Evolutionary conservation across 768 basidiomycete species (phyloP).

Genomic region (Boletus reticuloceps): DNA sequence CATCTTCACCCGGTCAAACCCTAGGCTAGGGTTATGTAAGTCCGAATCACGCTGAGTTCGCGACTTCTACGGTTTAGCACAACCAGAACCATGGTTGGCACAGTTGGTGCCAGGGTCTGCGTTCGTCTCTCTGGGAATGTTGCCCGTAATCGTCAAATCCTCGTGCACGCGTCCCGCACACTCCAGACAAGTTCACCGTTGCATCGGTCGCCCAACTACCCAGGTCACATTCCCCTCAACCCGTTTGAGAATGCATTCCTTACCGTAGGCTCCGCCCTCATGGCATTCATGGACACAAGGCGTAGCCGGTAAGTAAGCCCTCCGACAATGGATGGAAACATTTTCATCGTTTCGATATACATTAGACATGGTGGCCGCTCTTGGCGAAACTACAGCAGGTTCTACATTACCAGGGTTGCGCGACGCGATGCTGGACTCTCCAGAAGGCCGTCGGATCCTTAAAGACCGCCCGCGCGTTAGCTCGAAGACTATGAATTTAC

Average conservation of each 20-base stretch:
- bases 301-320: conserved; percentile 73
- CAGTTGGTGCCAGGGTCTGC: neutral
- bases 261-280: conserved; percentile 80
- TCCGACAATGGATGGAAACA: neutral
- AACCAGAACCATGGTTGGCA: neutral
- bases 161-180: conserved; percentile 4
- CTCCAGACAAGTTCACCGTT: conserved; percentile 10
- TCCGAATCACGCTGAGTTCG: no score
- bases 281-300: conserved; percentile 76
- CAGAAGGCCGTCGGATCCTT: conserved; percentile 83
- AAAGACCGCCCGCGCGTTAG: conserved; percentile 82
- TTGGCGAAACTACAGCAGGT: conserved; percentile 91
- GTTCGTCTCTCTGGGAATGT: neutral
- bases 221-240: conserved; percentile 79
- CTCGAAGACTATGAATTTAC: conserved; percentile 71
- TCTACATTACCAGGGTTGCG: conserved; percentile 72
- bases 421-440: conserved; percentile 70
- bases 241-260: conserved; percentile 83
- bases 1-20: neutral
- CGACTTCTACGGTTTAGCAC: no score
- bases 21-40: no score
- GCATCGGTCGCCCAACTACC: conserved; percentile 51
- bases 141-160: neutral
- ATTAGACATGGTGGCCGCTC: conserved; percentile 90
- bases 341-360: neutral